phyloP scores from a whole-genome alignment of 2,329 filamentous ascomycete species.

The Epichloe gansuensis region DNA sequence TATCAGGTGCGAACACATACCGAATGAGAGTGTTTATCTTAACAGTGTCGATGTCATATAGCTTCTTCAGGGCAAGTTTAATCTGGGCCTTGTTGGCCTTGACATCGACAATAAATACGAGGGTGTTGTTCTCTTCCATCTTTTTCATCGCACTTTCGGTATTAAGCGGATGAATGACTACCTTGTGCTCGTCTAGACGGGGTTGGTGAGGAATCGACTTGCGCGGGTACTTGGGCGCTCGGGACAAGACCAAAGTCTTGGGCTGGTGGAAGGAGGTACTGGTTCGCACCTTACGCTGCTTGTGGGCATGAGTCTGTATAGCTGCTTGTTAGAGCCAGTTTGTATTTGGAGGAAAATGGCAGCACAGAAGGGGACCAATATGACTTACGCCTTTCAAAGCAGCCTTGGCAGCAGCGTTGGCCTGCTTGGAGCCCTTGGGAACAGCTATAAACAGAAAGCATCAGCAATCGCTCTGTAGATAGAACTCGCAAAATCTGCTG shows the following conservation, averaged over 20 bases:
- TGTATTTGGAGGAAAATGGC: background rate
- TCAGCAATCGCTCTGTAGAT: constrained; percentile 59
- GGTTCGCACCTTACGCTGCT: constrained; percentile 83
- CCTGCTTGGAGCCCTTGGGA: constrained; percentile 65
- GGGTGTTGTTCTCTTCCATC: constrained; percentile 99
- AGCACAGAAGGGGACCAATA: background rate
- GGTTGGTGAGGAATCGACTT: constrained; percentile 84
- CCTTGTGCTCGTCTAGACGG: constrained; percentile 93
- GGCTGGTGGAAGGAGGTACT: constrained; percentile 94
- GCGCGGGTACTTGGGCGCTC: constrained; percentile 90
- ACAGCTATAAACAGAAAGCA: constrained; percentile 45
- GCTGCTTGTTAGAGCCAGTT: background rate
- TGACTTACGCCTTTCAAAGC: constrained; percentile 84
- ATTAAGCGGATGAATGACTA: constrained; percentile 97
- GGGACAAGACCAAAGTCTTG: constrained; percentile 88
- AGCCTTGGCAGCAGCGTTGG: constrained; percentile 88
- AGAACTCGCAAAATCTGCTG: constrained; percentile 69
- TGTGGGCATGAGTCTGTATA: constrained; percentile 47
- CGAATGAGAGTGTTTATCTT: constrained; percentile 99
- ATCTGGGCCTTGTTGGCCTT: constrained; percentile 99
- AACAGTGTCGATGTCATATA: constrained; percentile 94
- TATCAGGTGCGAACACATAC: constrained; percentile 34
- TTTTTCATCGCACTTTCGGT: constrained; percentile 99
- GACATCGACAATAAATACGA: constrained; percentile 92
- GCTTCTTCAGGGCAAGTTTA: constrained; percentile 95